Base-by-base conservation (phyloP, 495 filamentous ascomycete genomes). In the Cercophora newfieldiana region DNA sequence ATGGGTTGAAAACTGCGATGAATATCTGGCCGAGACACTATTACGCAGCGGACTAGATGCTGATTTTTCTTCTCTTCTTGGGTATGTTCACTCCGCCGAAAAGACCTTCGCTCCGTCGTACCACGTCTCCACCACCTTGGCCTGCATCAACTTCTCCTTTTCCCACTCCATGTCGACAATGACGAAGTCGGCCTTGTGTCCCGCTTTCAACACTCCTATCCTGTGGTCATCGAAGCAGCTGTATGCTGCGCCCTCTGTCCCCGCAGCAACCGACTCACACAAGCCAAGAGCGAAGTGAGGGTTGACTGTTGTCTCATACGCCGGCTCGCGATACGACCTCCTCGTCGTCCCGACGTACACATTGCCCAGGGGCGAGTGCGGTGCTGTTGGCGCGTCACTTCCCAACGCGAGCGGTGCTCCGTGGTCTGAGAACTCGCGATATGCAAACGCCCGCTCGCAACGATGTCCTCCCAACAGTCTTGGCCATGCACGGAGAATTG, bases 271-370 rank as follows among this genome's bases (percentile, higher is more conserved):
- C 1, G 83, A 82, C 65, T 86, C 80, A 51, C 74, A 78, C 22
- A 88, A 55, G 1, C 78, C 77, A 24, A 88, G 71, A 22, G 79
- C 81, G 66, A 85, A 88, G 28, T 86, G 71, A 10, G 75, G 75
- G 66, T 88, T 90, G 0, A 86, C 77, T 0, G 78, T 78, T 30
- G 81, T 78, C 37, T 69, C 59, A n/a, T 75, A 69, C n/a, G 75
- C 74, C 0, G 82, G 85, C 66, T 85, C 79, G 26, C 85, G 75
- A 24, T 82, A 83, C 0, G 84, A 86, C 47, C 78, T 75, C 33
- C 87, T 76, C 53, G 87, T 89, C 18, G 85, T 85, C 0, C 83
- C 87, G 30, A 84, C 83, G 66, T 89, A 88, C n/a, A 85, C 65
- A 68, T 88, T 88, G 24, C 74, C 76, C 7, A 88, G 66, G 7